phyloP scores from a whole-genome alignment of 75 land plant genomes.

The Cunninghamia lanceolata region DNA sequence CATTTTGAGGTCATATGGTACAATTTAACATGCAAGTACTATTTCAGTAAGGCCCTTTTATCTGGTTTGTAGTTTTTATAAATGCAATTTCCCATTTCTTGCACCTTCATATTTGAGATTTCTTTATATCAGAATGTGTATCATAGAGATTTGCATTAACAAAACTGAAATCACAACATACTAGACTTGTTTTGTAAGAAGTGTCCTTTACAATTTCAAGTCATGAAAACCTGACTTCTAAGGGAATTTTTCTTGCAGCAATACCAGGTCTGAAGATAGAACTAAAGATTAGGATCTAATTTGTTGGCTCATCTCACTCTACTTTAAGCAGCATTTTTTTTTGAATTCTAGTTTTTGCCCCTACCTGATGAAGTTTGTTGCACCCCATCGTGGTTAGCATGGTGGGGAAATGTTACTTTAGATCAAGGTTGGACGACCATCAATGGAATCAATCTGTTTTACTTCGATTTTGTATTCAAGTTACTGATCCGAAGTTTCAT shows the following conservation, averaged over 20 bases:
- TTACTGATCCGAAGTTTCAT: background rate
- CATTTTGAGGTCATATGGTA: background rate
- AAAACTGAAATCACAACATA: background rate
- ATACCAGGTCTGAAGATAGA: background rate
- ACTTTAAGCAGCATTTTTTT: background rate
- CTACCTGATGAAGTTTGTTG: background rate
- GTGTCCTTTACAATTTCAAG: background rate
- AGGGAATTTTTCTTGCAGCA: background rate
- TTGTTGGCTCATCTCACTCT: background rate
- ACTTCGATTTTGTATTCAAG: background rate
- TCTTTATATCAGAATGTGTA: background rate
- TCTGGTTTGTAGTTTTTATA: background rate
- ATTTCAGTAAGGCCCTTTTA: background rate
- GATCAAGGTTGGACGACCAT: background rate
- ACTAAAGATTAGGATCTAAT: background rate
- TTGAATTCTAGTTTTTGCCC: background rate
- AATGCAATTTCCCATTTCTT: slow-evolving; percentile 1
- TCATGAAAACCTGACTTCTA: background rate
- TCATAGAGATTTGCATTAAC: background rate
- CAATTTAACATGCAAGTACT: background rate
- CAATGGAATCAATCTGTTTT: background rate
- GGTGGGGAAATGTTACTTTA: background rate
- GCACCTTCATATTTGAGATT: background rate
- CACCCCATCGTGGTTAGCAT: background rate
- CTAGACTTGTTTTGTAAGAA: background rate